Evolutionary conservation across 2,329 filamentous ascomycete species (phyloP), one percentile per base, ranked within the genome.

Genomic region (Penicillium sp.): DNA sequence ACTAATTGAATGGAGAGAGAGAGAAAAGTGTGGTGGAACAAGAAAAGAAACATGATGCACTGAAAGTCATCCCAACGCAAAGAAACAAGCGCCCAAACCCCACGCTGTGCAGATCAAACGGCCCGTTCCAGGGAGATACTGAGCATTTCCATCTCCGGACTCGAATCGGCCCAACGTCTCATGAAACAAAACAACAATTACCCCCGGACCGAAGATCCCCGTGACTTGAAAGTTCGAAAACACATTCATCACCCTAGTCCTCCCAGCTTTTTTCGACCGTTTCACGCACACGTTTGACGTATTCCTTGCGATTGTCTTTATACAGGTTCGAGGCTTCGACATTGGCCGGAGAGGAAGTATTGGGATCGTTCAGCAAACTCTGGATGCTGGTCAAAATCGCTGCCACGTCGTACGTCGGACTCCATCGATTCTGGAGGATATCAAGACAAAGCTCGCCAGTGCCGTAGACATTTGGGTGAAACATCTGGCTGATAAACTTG

Each of bases 231-330:
- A 27, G 11, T 11, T 11, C 10, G 4, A n/a, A 13, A 5, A 6
- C 10, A 27, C 25, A 13, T 11, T n/a, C 9, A 5, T n/a, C n/a
- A 13, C 15, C 6, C 10, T 63, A 94, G 58, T 95, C 90, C 48
- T 96, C 92, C 92, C 92, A 98, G 71, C 90, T 96, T 78, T 95
- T 96, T 74, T 98, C 92, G 11, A 98, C 92, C 0, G 90, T 95
- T 71, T 96, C 92, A 32, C 88, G 76, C 29, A 98, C 92, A 12
- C 89, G 76, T 72, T 98, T 98, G 16, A 83, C 85, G 61, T 98
- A 98, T 61, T 98, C 92, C 64, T 89, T 88, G 47, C 89, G 79
- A 66, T 96, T 96, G 61, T 98, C 92, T 65, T 96, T 96, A 75
- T 96, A 98, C 6, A 96, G 74, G 62, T 96, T 98, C 37, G 88